These are phyloP conservation scores for Ichthyophthirius multifiliis DNA, from an alignment of 169 alveolate species.

Conservation along the genomic window DNA sequence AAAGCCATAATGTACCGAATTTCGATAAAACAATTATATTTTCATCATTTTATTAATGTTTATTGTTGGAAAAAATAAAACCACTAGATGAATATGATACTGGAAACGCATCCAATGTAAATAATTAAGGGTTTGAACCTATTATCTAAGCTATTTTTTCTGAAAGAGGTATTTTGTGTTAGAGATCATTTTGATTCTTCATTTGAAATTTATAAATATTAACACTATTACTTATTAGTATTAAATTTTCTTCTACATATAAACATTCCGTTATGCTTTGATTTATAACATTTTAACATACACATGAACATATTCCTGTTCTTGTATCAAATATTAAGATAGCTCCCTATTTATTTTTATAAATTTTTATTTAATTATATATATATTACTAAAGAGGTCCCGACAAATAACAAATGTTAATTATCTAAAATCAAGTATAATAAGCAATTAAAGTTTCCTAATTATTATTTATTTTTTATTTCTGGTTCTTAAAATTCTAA, in stretches of 20 bases:
- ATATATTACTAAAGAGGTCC: not conserved
- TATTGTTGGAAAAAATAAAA: too few relatives aligned
- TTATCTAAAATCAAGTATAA: too few relatives aligned
- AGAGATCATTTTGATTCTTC: not conserved
- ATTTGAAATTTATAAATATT: not conserved
- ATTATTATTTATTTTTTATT: not conserved
- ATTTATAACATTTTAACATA: conserved; percentile 5
- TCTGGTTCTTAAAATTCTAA: not conserved
- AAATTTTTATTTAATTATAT: not conserved
- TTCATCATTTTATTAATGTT: too few relatives aligned
- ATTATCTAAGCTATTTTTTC: not conserved
- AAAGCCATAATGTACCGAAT: not conserved
- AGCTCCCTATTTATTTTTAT: not conserved
- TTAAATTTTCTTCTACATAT: not conserved
- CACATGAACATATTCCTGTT: not conserved
- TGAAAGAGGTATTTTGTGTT: too few relatives aligned
- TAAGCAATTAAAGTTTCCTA: not conserved
- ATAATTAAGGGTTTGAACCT: not conserved
- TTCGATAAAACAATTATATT: not conserved
- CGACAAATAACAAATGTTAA: not conserved
- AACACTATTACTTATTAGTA: not conserved
- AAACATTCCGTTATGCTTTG: not conserved
- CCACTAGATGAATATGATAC: not conserved
- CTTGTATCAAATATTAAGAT: not conserved
- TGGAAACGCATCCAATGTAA: not conserved